These are phyloP conservation scores for Erodium moschatum DNA, from an alignment of 441 rosid genomes.

Conservation along the genomic window DNA sequence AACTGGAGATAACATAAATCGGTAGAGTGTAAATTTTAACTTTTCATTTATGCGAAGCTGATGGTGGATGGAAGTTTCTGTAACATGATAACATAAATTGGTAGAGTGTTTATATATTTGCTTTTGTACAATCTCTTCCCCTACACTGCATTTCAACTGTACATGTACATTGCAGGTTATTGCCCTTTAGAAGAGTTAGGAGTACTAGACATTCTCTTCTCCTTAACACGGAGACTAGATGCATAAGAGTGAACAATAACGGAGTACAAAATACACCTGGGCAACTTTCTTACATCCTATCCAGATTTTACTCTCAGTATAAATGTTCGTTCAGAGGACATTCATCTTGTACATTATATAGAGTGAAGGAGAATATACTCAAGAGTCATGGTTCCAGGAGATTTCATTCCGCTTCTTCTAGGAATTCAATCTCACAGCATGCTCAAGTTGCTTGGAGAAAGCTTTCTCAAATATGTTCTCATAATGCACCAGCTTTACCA, in stretches of 20 bases:
- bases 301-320: constrained; percentile 32
- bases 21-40: not conserved
- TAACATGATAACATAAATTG: not conserved
- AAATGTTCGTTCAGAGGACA: constrained; percentile 32
- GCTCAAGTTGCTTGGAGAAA: constrained; percentile 66
- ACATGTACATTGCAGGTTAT: constrained; percentile 40
- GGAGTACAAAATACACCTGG: constrained; percentile 35
- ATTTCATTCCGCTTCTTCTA: constrained; percentile 21
- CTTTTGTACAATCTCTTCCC: too few species aligned
- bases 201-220: constrained; percentile 31
- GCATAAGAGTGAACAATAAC: constrained; percentile 32
- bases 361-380: not conserved
- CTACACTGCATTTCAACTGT: constrained; percentile 10
- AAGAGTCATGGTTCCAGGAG: constrained; percentile 26
- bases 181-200: constrained; percentile 39
- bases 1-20: not conserved
- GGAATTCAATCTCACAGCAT: constrained; percentile 36
- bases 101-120: too few species aligned
- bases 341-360: constrained; percentile 20
- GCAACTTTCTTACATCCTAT: constrained; percentile 27
- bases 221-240: constrained; percentile 22
- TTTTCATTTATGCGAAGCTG: not conserved
- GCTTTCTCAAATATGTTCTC: constrained; percentile 35
- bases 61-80: not conserved
- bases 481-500: constrained; percentile 24